Percentiles rank a stretch among this genome's conserved stretches.
phyloP scores from a whole-genome alignment of 2,329 filamentous ascomycete genomes.

The Ophiosphaerella korrae region DNA sequence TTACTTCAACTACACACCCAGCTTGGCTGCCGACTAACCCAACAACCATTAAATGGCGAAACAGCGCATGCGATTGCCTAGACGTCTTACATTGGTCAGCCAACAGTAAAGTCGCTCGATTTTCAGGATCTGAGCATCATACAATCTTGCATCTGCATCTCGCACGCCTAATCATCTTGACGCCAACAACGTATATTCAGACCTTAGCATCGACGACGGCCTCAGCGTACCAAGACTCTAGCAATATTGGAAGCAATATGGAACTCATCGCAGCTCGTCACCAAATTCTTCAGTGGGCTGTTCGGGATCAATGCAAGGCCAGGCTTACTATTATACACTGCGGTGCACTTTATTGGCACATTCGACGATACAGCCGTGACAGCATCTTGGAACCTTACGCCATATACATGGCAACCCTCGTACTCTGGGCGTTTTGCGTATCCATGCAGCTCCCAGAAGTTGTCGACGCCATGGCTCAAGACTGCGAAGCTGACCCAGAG shows the following conservation, averaged over 20 bases:
- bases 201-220: slow-evolving; percentile 44
- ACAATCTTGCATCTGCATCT: slow-evolving; percentile 62
- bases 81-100: slow-evolving; percentile 65
- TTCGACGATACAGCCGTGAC: slow-evolving; percentile 56
- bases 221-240: slow-evolving; percentile 7
- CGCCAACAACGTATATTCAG: slow-evolving; percentile 55
- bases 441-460: slow-evolving; percentile 13
- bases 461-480: slow-evolving; percentile 5
- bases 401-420: slow-evolving; percentile 53
- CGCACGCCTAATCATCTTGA: slow-evolving; percentile 58
- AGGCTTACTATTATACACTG: slow-evolving; percentile 62
- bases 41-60: slow-evolving; percentile 56
- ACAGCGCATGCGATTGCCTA: slow-evolving; percentile 54
- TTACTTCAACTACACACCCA: neutral
- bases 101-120: slow-evolving; percentile 57
- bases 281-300: slow-evolving; percentile 55
- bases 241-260: neutral
- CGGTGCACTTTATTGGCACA: slow-evolving; percentile 59
- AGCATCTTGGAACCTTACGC: slow-evolving; percentile 56
- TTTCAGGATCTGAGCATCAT: slow-evolving; percentile 59
- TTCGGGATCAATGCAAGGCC: slow-evolving; percentile 61
- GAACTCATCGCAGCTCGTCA: slow-evolving; percentile 4
- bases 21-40: slow-evolving; percentile 56
- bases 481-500: slow-evolving; percentile 23
- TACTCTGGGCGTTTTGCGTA: slow-evolving; percentile 55